phyloP scores from a whole-genome alignment of 2,329 filamentous ascomycete species.

The Aspergillus sp. region DNA sequence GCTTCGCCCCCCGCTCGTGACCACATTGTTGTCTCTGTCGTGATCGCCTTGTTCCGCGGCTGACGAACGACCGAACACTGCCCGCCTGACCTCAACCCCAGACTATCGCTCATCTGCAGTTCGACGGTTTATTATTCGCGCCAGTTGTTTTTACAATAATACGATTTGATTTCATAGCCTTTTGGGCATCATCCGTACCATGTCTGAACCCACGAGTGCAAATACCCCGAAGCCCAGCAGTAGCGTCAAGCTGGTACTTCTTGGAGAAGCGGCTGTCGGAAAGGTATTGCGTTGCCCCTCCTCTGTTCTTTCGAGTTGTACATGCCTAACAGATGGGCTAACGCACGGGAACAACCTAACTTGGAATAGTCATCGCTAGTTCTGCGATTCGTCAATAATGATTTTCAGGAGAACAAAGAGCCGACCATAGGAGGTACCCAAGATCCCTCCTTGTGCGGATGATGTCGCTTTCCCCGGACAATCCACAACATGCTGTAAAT shows the following conservation, averaged over 20 bases:
- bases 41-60: too few species aligned
- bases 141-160: conserved; percentile 20
- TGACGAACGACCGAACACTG: too few species aligned
- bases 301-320: conserved; percentile 9
- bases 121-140: conserved; percentile 14
- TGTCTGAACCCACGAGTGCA: conserved; percentile 65
- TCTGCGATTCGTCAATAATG: conserved; percentile 97
- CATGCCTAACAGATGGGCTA: conserved; percentile 13
- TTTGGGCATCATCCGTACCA: conserved; percentile 27
- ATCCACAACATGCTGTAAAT: background rate
- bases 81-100: too few species aligned
- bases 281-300: conserved; percentile 58
- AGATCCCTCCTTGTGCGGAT: background rate
- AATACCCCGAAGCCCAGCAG: conserved; percentile 85
- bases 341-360: conserved; percentile 8
- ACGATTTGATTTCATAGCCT: conserved; percentile 12
- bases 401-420: conserved; percentile 99
- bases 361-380: conserved; percentile 78
- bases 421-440: conserved; percentile 87
- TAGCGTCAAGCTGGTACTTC: conserved; percentile 97
- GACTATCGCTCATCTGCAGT: background rate
- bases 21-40: too few species aligned
- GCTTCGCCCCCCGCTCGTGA: too few species aligned
- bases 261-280: conserved; percentile 95
- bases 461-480: background rate